Conservation (phyloP, 345 rosid genomes). For the Nephelium lappaceum region DNA sequence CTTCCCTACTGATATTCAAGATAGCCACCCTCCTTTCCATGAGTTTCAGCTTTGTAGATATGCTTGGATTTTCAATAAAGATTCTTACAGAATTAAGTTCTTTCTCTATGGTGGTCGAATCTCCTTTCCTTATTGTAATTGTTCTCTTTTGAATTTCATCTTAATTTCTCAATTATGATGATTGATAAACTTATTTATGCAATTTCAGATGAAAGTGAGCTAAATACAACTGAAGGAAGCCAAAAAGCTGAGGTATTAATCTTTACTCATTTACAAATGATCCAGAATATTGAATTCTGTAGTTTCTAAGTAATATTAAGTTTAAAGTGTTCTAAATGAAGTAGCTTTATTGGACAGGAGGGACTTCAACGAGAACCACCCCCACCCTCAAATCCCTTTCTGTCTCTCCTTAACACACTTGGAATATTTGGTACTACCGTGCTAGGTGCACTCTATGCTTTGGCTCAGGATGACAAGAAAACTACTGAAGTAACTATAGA, state of each 20-base stretch:
- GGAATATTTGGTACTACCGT: constrained; percentile 75
- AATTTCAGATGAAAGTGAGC: constrained; percentile 52
- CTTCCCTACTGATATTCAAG: neutral
- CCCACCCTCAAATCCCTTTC: constrained; percentile 54
- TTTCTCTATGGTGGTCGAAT: neutral
- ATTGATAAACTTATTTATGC: constrained; percentile 25
- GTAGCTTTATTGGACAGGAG: constrained; percentile 39
- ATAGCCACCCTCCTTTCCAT: neutral
- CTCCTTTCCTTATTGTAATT: neutral
- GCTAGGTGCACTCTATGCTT: constrained; percentile 86
- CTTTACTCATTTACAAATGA: constrained; percentile 30
- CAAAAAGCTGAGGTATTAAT: constrained; percentile 54
- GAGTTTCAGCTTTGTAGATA: neutral
- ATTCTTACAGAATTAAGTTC: neutral
- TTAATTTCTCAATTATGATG: constrained; percentile 14
- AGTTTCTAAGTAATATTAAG: constrained; percentile 4
- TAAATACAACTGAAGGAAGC: constrained; percentile 34
- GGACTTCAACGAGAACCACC: constrained; percentile 42
- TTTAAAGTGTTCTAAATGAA: constrained; percentile 15
- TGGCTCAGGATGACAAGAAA: constrained; percentile 64
- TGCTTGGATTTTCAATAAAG: neutral
- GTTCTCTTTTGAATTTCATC: neutral
- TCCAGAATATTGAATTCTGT: neutral
- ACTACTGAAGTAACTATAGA: constrained; percentile 56
- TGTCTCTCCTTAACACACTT: constrained; percentile 72